Percentiles rank a stretch among this genome's conserved stretches.
These are phyloP conservation scores for Naganishia antarctica DNA, from an alignment of 768 basidiomycete species.

Conservation along the genomic window DNA sequence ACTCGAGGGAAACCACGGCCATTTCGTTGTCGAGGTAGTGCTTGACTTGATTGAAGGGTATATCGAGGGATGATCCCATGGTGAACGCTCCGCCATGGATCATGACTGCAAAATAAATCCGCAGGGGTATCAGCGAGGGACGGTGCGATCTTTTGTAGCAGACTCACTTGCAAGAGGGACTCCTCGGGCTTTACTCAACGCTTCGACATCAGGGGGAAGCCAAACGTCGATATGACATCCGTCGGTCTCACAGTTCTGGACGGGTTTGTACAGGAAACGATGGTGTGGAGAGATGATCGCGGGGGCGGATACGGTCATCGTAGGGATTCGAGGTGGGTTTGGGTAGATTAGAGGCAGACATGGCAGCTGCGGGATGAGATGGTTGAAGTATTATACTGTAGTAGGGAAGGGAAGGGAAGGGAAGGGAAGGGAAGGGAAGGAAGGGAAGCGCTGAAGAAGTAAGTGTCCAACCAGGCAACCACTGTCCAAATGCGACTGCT, in stretches of 20 bases:
- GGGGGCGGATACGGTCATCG: conserved; percentile 7
- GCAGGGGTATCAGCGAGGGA: too few relatives aligned
- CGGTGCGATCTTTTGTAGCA: too few relatives aligned
- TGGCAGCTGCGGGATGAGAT: too few relatives aligned
- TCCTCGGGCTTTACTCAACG: neutral
- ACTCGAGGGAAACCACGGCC: conserved; percentile 26
- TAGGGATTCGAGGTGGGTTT: too few relatives aligned
- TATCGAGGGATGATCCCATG: conserved; percentile 19
- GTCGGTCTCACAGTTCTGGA: conserved; percentile 14
- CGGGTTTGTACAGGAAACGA: conserved; percentile 25
- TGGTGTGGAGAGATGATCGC: neutral
- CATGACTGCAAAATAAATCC: neutral
- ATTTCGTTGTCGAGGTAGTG: conserved; percentile 21
- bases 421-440: neutral
- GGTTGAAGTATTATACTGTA: neutral
- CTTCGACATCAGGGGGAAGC: conserved; percentile 6
- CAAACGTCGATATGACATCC: conserved; percentile 29
- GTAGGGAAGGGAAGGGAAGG: neutral
- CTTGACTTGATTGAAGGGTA: conserved; percentile 26
- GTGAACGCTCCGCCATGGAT: conserved; percentile 29
- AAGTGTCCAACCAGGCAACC: too few relatives aligned
- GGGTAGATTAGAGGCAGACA: too few relatives aligned
- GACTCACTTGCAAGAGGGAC: neutral
- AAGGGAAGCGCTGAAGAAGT: too few relatives aligned
- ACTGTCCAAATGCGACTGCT: too few relatives aligned